Conservation (phyloP, 352 stramenopile species). For the Aphanomyces cochlioides region DNA sequence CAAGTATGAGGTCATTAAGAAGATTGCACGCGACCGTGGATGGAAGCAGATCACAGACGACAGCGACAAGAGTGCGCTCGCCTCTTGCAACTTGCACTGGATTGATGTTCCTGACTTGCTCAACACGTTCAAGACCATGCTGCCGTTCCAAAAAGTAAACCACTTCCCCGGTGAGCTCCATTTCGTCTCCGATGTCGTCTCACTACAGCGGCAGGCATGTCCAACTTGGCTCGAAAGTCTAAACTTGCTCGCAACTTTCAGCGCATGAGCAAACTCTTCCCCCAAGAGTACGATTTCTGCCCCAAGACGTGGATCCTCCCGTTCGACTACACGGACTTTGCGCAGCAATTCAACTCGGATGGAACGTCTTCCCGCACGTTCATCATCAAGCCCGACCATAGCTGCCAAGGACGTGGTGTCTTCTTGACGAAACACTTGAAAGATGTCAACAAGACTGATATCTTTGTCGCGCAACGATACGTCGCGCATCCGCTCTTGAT, state of each 20-base stretch:
- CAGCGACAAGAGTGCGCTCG: slow-evolving; percentile 55
- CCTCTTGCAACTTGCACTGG: slow-evolving; percentile 91
- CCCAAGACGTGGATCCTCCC: slow-evolving; percentile 96
- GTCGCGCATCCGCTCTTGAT: slow-evolving; percentile 69
- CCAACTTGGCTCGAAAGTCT: slow-evolving; percentile 91
- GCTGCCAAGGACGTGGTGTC: slow-evolving; percentile 88
- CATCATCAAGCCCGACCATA: slow-evolving; percentile 94
- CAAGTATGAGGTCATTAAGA: slow-evolving; percentile 79
- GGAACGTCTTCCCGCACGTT: slow-evolving; percentile 90
- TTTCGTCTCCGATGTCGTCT: neutral
- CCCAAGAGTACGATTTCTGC: slow-evolving; percentile 91
- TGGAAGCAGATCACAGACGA: slow-evolving; percentile 76
- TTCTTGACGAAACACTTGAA: slow-evolving; percentile 91
- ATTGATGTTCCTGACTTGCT: slow-evolving; percentile 91
- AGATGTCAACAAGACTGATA: slow-evolving; percentile 82
- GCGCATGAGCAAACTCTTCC: slow-evolving; percentile 93
- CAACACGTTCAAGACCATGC: slow-evolving; percentile 81
- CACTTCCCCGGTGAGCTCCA: slow-evolving; percentile 76
- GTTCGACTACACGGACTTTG: slow-evolving; percentile 90
- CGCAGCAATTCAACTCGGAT: slow-evolving; percentile 85
- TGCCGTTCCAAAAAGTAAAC: slow-evolving; percentile 93
- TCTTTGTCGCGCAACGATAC: slow-evolving; percentile 86
- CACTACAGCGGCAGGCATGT: slow-evolving; percentile 69
- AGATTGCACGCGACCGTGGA: slow-evolving; percentile 65
- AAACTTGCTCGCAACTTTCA: slow-evolving; percentile 94